phyloP scores from a whole-genome alignment of 768 basidiomycete genomes.

The Lentinula raphanica region DNA sequence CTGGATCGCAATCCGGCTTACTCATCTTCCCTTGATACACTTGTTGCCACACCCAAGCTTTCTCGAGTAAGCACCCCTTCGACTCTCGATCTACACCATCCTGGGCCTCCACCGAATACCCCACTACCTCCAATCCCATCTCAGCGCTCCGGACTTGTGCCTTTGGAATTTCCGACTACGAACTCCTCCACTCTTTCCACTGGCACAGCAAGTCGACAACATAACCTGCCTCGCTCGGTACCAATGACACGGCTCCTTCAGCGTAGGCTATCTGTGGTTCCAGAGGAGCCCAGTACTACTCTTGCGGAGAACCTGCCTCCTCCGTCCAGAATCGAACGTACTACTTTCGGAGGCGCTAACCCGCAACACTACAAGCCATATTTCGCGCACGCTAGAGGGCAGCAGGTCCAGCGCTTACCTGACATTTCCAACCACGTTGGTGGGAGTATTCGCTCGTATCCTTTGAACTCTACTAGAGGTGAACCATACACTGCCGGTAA shows the following conservation, averaged over 20 bases:
- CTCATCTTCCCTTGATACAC: slow-evolving; percentile 2
- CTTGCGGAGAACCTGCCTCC: not conserved
- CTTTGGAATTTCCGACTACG: too few species aligned
- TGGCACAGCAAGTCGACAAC: slow-evolving; percentile 24
- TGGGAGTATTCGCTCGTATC: not conserved
- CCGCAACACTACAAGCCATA: slow-evolving; percentile 5
- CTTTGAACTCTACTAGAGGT: not conserved
- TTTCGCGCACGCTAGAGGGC: not conserved
- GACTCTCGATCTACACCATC: slow-evolving; percentile 25
- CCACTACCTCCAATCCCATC: slow-evolving; percentile 23
- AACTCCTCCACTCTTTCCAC: too few species aligned
- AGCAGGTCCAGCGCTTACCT: not conserved
- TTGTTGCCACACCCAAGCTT: slow-evolving; percentile 3
- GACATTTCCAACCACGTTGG: not conserved
- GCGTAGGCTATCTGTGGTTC: slow-evolving; percentile 60
- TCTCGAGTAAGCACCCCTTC: slow-evolving; percentile 11
- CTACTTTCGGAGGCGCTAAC: not conserved
- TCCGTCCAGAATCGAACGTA: not conserved
- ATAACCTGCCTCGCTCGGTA: slow-evolving; percentile 41
- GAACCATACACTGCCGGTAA: not conserved
- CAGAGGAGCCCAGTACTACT: slow-evolving; percentile 47
- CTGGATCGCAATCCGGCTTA: not conserved
- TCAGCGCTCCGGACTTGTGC: slow-evolving; percentile 8
- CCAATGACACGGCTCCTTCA: slow-evolving; percentile 59
- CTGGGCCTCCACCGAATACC: slow-evolving; percentile 30